A percentile compares a stretch with the other conserved stretches of the same genome.
phyloP scores from a whole-genome alignment of 2,329 filamentous ascomycete species.

The Sporothrix dimorphospora region DNA sequence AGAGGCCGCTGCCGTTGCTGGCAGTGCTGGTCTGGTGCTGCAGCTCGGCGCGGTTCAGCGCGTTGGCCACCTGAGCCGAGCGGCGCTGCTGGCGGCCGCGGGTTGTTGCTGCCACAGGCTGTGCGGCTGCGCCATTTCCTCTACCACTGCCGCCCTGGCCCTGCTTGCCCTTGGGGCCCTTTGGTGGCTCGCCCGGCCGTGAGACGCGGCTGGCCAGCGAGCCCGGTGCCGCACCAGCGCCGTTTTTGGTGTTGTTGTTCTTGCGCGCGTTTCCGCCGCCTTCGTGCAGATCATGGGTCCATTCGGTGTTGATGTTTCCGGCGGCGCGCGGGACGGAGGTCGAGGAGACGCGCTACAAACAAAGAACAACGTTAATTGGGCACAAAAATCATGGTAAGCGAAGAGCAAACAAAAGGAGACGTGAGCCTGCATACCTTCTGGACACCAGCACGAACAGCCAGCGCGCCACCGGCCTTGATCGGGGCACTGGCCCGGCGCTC shows the following conservation, averaged over 20 bases:
- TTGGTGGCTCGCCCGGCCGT: slow-evolving; percentile 27
- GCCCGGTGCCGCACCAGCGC: slow-evolving; percentile 34
- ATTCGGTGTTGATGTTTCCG: slow-evolving; percentile 66
- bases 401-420: not conserved
- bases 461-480: slow-evolving; percentile 48
- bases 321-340: slow-evolving; percentile 39
- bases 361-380: slow-evolving; percentile 18
- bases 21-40: slow-evolving; percentile 30
- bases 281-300: slow-evolving; percentile 71
- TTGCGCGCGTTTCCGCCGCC: slow-evolving; percentile 35
- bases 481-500: slow-evolving; percentile 62
- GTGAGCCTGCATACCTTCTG: slow-evolving; percentile 60
- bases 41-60: slow-evolving; percentile 45
- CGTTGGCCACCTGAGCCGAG: slow-evolving; percentile 49
- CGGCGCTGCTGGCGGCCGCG: slow-evolving; percentile 39
- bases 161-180: slow-evolving; percentile 28
- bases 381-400: not conserved
- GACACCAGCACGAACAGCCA: slow-evolving; percentile 73
- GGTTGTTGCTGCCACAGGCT: not conserved
- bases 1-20: slow-evolving; percentile 61
- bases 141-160: slow-evolving; percentile 21
- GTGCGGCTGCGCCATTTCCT: slow-evolving; percentile 30
- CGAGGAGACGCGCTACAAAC: slow-evolving; percentile 38
- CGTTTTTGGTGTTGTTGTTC: slow-evolving; percentile 37
- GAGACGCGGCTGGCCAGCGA: slow-evolving; percentile 55